Conservation (phyloP, 192 early-diverging fungal species). For the Chytriomyces hyalinus region DNA sequence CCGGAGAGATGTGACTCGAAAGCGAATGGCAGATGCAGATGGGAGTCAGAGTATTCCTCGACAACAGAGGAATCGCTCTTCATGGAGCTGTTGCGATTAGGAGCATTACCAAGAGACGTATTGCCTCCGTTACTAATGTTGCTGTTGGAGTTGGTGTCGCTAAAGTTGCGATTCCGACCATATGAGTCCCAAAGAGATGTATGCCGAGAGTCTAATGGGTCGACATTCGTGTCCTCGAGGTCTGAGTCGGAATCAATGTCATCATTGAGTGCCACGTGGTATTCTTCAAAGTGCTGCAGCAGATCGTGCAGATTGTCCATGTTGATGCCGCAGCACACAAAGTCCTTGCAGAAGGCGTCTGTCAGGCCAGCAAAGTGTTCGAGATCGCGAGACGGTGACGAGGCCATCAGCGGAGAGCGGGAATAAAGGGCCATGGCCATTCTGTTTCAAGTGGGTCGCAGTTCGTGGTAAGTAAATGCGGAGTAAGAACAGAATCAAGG, state of each 20-base stretch:
- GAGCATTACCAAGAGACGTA: too few relatives aligned
- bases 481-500: background rate
- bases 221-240: constrained; percentile 45
- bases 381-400: constrained; percentile 51
- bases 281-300: constrained; percentile 96
- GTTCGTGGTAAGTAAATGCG: background rate
- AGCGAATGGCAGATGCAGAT: constrained; percentile 20
- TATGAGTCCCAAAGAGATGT: constrained; percentile 28
- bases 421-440: constrained; percentile 31
- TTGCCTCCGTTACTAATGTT: background rate
- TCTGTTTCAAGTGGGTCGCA: background rate
- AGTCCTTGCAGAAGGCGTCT: constrained; percentile 92
- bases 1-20: constrained; percentile 13
- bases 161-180: constrained; percentile 30
- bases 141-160: background rate
- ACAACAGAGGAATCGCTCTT: background rate
- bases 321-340: constrained; percentile 90
- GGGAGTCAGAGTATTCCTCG: background rate
- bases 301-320: constrained; percentile 93
- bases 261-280: constrained; percentile 77
- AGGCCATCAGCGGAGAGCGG: constrained; percentile 43
- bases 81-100: too few relatives aligned
- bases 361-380: constrained; percentile 71
- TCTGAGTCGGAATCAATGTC: constrained; percentile 70
- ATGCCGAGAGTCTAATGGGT: constrained; percentile 15